Evolutionary conservation across 1,284 basidiomycete genomes (phyloP), one percentile per base, ranked within the genome.

Genomic region (Melampsora americana): DNA sequence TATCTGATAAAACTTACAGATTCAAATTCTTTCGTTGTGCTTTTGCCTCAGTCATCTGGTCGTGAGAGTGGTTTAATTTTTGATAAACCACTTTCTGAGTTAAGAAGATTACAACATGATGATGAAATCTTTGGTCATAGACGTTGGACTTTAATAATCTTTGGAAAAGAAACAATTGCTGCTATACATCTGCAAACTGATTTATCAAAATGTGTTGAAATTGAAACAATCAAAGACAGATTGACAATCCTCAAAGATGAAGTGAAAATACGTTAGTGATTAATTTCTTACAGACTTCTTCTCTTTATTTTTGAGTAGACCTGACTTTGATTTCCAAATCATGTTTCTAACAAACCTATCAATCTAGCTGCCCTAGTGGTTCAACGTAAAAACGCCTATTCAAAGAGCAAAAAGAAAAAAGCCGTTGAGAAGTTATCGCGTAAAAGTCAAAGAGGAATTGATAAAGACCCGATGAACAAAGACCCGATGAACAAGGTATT

Each of bases 211-310:
- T 16, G n/a, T 18, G 53, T n/a, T 2, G 53, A 56, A 23, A 28
- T 12, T 28, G 12, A 56, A 28, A 5, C 53, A 7, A 56, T 56
- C 53, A 28, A 56, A 28, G 53, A 56, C 26, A n/a, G 53, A 56
- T 23, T 56, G 53, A 18, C n/a, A 18, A 56, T 56, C 26, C 53
- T 56, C 53, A 56, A 28, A 56, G n/a, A 56, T 28, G 53, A 56
- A 42, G 42, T 42, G 42, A 42, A 42, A 42, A 42, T 12, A 42
- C 42, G 42, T 42, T 42, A 18, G 26, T 56, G 11, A 42, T 42
- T 12, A 9, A 42, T 42, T 12, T 42, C 20, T 12, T 56, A 16
- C n/a, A 56, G 7, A 42, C 12, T 42, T 42, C 11, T 42, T 42
- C 9, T 42, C 14, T 42, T 42, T 42, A 2, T 42, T 42, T 56